Conservation (phyloP, 2,329 filamentous ascomycete species). For the Pyrenophora teres region DNA sequence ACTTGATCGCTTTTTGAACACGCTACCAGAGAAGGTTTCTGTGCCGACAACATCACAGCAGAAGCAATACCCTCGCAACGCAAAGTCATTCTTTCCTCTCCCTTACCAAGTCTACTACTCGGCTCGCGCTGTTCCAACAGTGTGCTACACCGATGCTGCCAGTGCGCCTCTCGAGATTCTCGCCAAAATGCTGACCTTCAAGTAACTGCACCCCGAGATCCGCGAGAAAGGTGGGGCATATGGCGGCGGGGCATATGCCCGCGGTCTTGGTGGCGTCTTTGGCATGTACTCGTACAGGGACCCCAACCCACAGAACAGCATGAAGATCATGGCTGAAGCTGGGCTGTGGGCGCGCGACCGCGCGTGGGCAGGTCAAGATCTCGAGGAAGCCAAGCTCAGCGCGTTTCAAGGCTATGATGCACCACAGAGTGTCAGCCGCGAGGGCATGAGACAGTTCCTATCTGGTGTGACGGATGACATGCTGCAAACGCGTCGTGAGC, state of each 20-base stretch:
- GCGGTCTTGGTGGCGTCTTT: slow-evolving; percentile 80
- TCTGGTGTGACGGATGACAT: slow-evolving; percentile 85
- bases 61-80: slow-evolving; percentile 49
- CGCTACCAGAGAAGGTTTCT: slow-evolving; percentile 54
- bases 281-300: slow-evolving; percentile 97
- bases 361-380: slow-evolving; percentile 78
- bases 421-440: slow-evolving; percentile 81
- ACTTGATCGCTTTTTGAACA: slow-evolving; percentile 71
- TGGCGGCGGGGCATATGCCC: slow-evolving; percentile 85
- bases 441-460: slow-evolving; percentile 85
- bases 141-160: slow-evolving; percentile 76
- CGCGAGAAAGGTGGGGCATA: slow-evolving; percentile 97
- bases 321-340: slow-evolving; percentile 81
- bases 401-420: slow-evolving; percentile 93
- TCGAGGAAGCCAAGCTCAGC: slow-evolving; percentile 94
- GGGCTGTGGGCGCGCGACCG: slow-evolving; percentile 83
- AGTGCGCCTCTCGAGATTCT: slow-evolving; percentile 85
- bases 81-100: slow-evolving; percentile 86
- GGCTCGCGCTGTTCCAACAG: slow-evolving; percentile 78
- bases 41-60: slow-evolving; percentile 35
- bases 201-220: slow-evolving; percentile 95
- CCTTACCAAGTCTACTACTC: slow-evolving; percentile 98
- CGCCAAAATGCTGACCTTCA: slow-evolving; percentile 90
- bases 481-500: slow-evolving; percentile 81
- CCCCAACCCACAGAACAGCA: slow-evolving; percentile 87